These are phyloP conservation scores for Cladosporium sphaerospermum DNA, from an alignment of 2,329 filamentous ascomycete genomes.

Conservation along the genomic window DNA sequence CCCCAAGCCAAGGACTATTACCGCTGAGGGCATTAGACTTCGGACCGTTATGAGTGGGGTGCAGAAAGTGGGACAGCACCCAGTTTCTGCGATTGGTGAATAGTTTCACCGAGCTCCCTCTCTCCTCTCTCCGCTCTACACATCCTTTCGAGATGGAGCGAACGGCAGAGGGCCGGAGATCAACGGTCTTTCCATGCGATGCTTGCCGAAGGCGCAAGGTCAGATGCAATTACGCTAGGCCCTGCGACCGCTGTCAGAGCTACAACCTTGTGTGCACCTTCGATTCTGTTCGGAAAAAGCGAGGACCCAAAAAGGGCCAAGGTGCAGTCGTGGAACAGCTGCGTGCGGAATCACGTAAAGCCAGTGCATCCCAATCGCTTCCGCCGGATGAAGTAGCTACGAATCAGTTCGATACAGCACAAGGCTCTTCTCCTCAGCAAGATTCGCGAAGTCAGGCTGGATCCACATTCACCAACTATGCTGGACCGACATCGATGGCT, in stretches of 20 bases:
- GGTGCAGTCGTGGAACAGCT: conserved; percentile 15
- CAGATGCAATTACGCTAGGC: conserved; percentile 15
- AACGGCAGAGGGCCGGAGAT: neutral
- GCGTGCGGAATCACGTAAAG: conserved; percentile 5
- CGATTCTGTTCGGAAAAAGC: conserved; percentile 13
- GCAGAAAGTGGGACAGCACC: neutral
- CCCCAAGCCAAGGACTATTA: no score
- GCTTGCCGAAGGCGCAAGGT: conserved; percentile 16
- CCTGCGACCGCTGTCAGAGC: conserved; percentile 15
- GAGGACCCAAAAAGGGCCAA: conserved; percentile 14
- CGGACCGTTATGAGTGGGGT: no score
- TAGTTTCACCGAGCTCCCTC: neutral
- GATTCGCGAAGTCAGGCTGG: neutral
- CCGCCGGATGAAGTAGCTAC: neutral
- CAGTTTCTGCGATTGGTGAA: neutral
- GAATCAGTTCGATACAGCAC: neutral
- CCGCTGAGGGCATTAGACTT: no score
- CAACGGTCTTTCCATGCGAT: conserved; percentile 11
- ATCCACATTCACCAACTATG: neutral
- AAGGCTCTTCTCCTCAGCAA: neutral
- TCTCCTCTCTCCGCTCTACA: neutral
- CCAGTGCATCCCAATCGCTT: neutral
- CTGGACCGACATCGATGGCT: neutral
- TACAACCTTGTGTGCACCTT: conserved; percentile 13
- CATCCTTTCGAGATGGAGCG: neutral